phyloP scores from a whole-genome alignment of 371 early-diverging fungal species.

The Gilbertella persicaria region DNA sequence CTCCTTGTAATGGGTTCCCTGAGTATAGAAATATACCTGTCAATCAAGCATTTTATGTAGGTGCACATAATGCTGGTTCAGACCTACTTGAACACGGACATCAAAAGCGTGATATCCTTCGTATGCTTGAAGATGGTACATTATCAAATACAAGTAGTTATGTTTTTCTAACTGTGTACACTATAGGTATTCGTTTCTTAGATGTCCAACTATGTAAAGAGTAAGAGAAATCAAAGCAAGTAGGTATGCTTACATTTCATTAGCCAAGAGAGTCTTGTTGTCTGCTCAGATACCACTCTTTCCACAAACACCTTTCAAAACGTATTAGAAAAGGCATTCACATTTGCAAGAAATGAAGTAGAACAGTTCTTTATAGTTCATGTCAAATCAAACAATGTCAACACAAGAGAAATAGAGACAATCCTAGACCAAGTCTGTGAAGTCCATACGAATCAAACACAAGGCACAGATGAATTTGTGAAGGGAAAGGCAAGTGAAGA shows the following conservation, averaged over 20 bases:
- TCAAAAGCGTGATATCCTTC: slow-evolving; percentile 14
- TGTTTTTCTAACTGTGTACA: not conserved
- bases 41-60: slow-evolving; percentile 39
- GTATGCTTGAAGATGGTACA: slow-evolving; percentile 32
- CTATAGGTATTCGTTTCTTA: slow-evolving; percentile 22
- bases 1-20: slow-evolving; percentile 42
- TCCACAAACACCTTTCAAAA: slow-evolving; percentile 17
- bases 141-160: not conserved
- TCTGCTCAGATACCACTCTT: slow-evolving; percentile 12
- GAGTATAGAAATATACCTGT: slow-evolving; percentile 33
- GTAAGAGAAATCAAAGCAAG: slow-evolving; percentile 5
- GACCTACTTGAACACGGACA: not conserved
- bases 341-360: slow-evolving; percentile 20
- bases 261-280: slow-evolving; percentile 5
- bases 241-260: not conserved
- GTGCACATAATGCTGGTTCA: slow-evolving; percentile 27
- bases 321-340: slow-evolving; percentile 24
- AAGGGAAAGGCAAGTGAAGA: slow-evolving; percentile 25
- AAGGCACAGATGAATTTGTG: slow-evolving; percentile 31
- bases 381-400: slow-evolving; percentile 12
- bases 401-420: slow-evolving; percentile 26
- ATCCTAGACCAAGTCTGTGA: slow-evolving; percentile 37
- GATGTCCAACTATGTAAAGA: slow-evolving; percentile 22
- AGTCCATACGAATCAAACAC: slow-evolving; percentile 30
- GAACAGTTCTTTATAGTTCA: slow-evolving; percentile 37